Conservation (phyloP, 2,329 filamentous ascomycete genomes). For the Fusarium chaquense region DNA sequence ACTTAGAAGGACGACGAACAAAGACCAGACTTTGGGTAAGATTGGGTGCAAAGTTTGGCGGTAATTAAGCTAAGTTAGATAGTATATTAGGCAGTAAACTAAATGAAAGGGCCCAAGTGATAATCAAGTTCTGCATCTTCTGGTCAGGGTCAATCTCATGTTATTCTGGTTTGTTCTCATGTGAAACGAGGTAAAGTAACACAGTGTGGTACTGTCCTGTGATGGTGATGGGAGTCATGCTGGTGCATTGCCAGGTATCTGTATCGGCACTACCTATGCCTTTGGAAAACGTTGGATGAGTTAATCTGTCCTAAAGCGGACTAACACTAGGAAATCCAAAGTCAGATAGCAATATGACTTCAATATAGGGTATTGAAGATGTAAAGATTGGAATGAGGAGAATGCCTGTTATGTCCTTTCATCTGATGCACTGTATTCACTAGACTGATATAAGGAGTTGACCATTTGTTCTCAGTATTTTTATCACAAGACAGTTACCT, state of each 20-base stretch:
- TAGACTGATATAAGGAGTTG: neutral
- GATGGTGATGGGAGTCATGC: constrained; percentile 12
- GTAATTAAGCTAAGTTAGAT: neutral
- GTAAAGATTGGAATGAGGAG: constrained; percentile 12
- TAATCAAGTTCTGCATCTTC: neutral
- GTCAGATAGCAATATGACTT: neutral
- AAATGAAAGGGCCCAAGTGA: neutral
- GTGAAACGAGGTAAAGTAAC: constrained; percentile 6
- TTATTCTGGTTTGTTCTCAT: constrained; percentile 10
- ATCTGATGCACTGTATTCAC: neutral
- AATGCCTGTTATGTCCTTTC: neutral
- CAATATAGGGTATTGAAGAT: neutral
- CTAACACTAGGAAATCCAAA: neutral
- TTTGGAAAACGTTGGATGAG: neutral
- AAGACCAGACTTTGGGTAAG: neutral
- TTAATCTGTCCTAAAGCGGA: constrained; percentile 1
- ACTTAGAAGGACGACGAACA: constrained; percentile 22
- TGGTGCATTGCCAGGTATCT: neutral
- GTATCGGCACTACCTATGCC: neutral
- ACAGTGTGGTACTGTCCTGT: constrained; percentile 8
- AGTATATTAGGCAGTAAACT: neutral
- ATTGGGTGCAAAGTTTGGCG: neutral
- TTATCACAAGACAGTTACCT: constrained; percentile 24
- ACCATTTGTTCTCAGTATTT: constrained; percentile 15
- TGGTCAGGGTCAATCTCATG: neutral